Evolutionary conservation across 192 early-diverging fungal genomes (phyloP).

Genomic region (Coemansia guatemalensis): DNA sequence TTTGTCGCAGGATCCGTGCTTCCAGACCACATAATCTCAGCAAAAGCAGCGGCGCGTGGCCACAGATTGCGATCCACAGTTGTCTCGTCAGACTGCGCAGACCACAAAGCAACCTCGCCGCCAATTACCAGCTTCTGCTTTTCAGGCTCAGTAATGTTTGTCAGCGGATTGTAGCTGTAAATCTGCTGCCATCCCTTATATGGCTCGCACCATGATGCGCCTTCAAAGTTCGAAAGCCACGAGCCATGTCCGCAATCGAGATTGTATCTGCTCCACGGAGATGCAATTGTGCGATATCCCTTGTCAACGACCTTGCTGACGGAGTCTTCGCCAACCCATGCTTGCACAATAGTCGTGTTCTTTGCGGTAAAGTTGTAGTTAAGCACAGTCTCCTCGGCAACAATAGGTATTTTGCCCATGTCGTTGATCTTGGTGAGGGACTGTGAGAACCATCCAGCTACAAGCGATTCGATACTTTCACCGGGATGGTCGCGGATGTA

Average conservation of each 20-base stretch:
- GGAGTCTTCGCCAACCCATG: constrained; percentile 64
- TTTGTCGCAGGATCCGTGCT: constrained; percentile 54
- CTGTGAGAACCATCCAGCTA: constrained; percentile 34
- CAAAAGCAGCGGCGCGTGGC: constrained; percentile 67
- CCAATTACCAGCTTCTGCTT: constrained; percentile 66
- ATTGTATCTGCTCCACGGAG: constrained; percentile 63
- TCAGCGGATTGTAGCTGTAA: constrained; percentile 62
- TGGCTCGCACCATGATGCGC: constrained; percentile 69
- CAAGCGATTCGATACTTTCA: constrained; percentile 43
- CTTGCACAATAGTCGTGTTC: constrained; percentile 62
- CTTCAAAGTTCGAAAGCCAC: constrained; percentile 68
- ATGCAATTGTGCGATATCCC: constrained; percentile 64
- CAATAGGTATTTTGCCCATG: constrained; percentile 62
- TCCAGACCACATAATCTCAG: constrained; percentile 73
- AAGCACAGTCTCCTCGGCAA: constrained; percentile 72
- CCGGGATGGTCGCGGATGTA: constrained; percentile 50
- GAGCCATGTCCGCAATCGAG: constrained; percentile 75
- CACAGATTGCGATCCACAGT: constrained; percentile 64
- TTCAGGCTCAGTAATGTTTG: constrained; percentile 54
- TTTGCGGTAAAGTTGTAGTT: constrained; percentile 58
- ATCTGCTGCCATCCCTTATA: constrained; percentile 73
- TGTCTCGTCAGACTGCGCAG: constrained; percentile 62
- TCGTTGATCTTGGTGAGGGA: constrained; percentile 53
- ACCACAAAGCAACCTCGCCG: constrained; percentile 66
- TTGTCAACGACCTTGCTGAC: constrained; percentile 55